Conservation (phyloP, 768 basidiomycete species). For the Lepiota brunneoincarnata region DNA sequence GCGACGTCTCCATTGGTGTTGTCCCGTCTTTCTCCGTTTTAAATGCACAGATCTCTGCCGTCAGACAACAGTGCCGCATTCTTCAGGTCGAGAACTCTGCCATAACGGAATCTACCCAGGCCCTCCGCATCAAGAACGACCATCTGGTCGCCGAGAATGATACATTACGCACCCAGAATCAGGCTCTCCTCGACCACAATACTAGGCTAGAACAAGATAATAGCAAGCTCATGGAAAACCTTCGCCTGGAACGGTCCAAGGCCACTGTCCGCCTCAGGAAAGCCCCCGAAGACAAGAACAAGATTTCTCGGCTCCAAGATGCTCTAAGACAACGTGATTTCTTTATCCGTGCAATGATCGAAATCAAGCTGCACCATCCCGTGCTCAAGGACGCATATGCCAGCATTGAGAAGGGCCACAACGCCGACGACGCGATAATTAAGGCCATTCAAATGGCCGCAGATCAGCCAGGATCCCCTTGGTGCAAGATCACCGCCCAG, state of each 20-base stretch:
- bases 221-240: background rate
- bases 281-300: conserved; percentile 22
- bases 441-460: conserved; percentile 42
- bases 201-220: background rate
- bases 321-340: conserved; percentile 28
- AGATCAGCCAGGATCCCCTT: conserved; percentile 33
- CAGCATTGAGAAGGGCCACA: conserved; percentile 25
- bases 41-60: conserved; percentile 1
- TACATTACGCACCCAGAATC: background rate
- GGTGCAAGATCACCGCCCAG: conserved; percentile 38
- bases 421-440: conserved; percentile 40
- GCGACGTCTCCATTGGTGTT: background rate
- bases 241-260: background rate
- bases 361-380: conserved; percentile 30
- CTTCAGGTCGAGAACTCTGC: conserved; percentile 3
- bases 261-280: background rate
- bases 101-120: background rate
- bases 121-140: background rate
- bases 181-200: background rate
- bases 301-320: conserved; percentile 21
- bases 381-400: conserved; percentile 28
- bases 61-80: conserved; percentile 1
- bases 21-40: conserved; percentile 1
- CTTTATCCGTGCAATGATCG: conserved; percentile 35
- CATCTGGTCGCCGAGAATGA: background rate